These are phyloP conservation scores for Plantago coronopus DNA, from an alignment of 305 asterid species.

Conservation along the genomic window DNA sequence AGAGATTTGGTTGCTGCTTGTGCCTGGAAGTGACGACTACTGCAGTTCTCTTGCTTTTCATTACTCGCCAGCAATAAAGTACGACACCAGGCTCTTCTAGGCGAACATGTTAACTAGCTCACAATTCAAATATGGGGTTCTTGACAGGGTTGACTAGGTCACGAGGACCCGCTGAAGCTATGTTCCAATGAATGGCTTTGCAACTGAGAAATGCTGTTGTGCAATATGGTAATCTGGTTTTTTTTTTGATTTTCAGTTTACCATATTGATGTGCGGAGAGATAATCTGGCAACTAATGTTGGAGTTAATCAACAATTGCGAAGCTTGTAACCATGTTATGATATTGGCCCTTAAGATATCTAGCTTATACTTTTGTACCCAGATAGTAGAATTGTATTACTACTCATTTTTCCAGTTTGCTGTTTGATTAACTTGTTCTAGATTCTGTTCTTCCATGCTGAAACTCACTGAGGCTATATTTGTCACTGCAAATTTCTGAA, in stretches of 20 bases:
- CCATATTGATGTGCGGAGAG: not conserved
- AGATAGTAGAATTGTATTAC: too few species aligned
- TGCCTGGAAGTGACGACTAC: slow-evolving; percentile 68
- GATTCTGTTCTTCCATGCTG: too few species aligned
- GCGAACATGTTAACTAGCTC: not conserved
- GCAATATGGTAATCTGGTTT: not conserved
- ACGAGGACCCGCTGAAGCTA: not conserved
- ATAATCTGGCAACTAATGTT: not conserved
- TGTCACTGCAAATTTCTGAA: too few species aligned
- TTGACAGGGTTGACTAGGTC: not conserved
- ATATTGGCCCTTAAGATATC: not conserved
- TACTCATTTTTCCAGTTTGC: too few species aligned
- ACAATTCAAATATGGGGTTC: not conserved
- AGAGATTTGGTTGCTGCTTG: slow-evolving; percentile 83
- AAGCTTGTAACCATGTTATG: not conserved
- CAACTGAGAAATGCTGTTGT: not conserved
- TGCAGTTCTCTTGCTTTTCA: not conserved
- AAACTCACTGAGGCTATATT: too few species aligned
- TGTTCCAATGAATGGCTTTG: not conserved
- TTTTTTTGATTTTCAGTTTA: not conserved
- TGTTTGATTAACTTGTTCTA: too few species aligned
- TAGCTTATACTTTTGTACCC: too few species aligned
- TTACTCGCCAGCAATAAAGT: not conserved
- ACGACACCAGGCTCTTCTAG: not conserved
- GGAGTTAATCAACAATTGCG: not conserved